phyloP scores from a whole-genome alignment of 192 early-diverging fungal genomes.

The Neocallimastix lanati region DNA sequence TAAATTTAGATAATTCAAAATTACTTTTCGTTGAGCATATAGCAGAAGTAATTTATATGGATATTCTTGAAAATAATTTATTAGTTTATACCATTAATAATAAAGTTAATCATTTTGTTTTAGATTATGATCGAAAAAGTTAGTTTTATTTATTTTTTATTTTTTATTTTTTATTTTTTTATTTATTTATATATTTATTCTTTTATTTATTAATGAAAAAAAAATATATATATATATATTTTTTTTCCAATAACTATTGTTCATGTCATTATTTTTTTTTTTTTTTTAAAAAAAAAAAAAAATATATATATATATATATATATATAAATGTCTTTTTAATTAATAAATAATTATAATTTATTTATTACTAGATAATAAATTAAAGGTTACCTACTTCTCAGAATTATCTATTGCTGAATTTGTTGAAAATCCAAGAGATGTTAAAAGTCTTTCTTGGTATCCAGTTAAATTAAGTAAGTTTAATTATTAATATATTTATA shows the following conservation, averaged over 20 bases:
- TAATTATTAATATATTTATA: too few species aligned
- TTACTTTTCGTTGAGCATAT: conserved; percentile 34
- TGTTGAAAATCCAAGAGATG: not conserved
- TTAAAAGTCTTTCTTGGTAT: not conserved
- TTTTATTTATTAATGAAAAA: not conserved
- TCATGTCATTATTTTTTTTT: too few species aligned
- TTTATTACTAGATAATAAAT: not conserved
- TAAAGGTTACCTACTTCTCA: not conserved
- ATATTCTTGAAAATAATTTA: conserved; percentile 26
- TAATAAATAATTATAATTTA: not conserved
- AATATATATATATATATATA: too few species aligned
- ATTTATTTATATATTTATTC: not conserved
- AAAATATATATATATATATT: too few species aligned
- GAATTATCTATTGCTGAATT: not conserved
- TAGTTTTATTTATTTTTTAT: too few species aligned
- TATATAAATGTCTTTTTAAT: too few species aligned
- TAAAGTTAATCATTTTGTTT: conserved; percentile 28
- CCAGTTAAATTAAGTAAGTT: not conserved
- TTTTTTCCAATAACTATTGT: too few species aligned
- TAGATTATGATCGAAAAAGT: not conserved
- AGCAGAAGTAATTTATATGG: conserved; percentile 25
- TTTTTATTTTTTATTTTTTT: too few species aligned
- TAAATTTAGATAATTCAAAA: conserved; percentile 45
- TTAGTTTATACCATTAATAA: conserved; percentile 39
- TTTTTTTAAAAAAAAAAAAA: too few species aligned